Evolutionary conservation across 2,329 filamentous ascomycete genomes (phyloP).

Genomic region (Claviceps digitariae): DNA sequence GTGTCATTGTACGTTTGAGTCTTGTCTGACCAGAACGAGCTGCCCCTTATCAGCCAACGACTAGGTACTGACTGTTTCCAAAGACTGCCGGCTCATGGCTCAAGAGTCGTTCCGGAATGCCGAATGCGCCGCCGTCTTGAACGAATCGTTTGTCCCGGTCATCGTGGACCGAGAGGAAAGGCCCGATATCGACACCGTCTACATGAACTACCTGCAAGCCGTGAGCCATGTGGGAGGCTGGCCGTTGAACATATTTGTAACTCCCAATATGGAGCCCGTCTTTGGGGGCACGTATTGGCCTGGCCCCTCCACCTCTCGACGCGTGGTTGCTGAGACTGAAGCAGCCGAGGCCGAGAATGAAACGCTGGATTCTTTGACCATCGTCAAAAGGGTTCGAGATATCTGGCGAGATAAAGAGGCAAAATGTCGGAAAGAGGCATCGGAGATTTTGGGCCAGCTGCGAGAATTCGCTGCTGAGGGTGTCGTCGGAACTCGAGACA

Average conservation of each 20-base stretch:
- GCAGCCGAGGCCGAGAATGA: slow-evolving; percentile 35
- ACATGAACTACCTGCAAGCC: slow-evolving; percentile 97
- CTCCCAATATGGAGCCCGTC: slow-evolving; percentile 80
- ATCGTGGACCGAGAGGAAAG: slow-evolving; percentile 89
- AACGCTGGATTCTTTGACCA: slow-evolving; percentile 67
- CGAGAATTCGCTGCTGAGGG: slow-evolving; percentile 83
- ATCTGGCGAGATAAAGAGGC: slow-evolving; percentile 74
- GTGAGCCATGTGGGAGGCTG: slow-evolving; percentile 83
- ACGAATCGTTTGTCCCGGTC: slow-evolving; percentile 78
- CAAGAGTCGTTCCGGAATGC: slow-evolving; percentile 80
- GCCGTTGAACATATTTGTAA: slow-evolving; percentile 95
- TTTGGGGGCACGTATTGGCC: slow-evolving; percentile 97
- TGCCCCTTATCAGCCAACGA: background rate
- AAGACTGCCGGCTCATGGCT: slow-evolving; percentile 82
- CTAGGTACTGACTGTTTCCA: slow-evolving; percentile 9
- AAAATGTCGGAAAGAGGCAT: slow-evolving; percentile 71
- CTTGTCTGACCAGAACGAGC: background rate
- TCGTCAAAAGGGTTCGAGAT: slow-evolving; percentile 62
- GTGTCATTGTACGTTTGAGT: slow-evolving; percentile 64
- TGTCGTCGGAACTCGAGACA: slow-evolving; percentile 40
- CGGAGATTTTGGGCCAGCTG: slow-evolving; percentile 67
- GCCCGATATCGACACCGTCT: slow-evolving; percentile 86
- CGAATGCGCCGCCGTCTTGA: slow-evolving; percentile 69
- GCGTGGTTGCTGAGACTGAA: slow-evolving; percentile 19
- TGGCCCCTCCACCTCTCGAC: slow-evolving; percentile 49